Percentiles rank a stretch among this genome's conserved stretches.
Evolutionary conservation across 1,284 basidiomycete species (phyloP).

Genomic region (Rhodotorula sp.): DNA sequence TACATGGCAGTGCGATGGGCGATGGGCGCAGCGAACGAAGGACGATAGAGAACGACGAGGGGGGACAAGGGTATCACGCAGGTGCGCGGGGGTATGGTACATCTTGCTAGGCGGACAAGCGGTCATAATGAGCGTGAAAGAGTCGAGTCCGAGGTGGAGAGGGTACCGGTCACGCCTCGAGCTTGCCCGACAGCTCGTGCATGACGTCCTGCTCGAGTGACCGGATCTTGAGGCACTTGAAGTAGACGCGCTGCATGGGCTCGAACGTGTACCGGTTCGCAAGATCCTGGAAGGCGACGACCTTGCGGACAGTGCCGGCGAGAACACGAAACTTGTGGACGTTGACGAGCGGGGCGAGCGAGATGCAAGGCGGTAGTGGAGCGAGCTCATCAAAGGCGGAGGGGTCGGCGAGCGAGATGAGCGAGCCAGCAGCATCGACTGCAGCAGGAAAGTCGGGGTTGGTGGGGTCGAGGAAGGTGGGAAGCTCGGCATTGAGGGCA

Average conservation of each 20-base stretch:
- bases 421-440: constrained; percentile 47
- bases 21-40: no score
- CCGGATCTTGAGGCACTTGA: constrained; percentile 65
- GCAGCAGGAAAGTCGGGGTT: constrained; percentile 66
- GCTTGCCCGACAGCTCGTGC: constrained; percentile 3
- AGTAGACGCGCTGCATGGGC: constrained; percentile 69
- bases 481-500: constrained; percentile 63
- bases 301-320: constrained; percentile 69
- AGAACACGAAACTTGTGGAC: constrained; percentile 80
- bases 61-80: not conserved
- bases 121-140: not conserved
- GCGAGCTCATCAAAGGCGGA: constrained; percentile 12
- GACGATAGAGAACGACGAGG: not conserved
- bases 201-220: constrained; percentile 8
- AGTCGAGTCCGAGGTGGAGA: no score
- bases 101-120: no score
- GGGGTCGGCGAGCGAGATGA: constrained; percentile 18
- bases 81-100: not conserved
- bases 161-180: constrained; percentile 10
- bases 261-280: constrained; percentile 65
- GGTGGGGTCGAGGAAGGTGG: constrained; percentile 78
- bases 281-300: constrained; percentile 76
- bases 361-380: constrained; percentile 62
- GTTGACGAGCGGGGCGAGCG: constrained; percentile 78
- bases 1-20: not conserved